Base-by-base conservation (phyloP, 148 eudicot species). In the Simmondsia chinensis region DNA sequence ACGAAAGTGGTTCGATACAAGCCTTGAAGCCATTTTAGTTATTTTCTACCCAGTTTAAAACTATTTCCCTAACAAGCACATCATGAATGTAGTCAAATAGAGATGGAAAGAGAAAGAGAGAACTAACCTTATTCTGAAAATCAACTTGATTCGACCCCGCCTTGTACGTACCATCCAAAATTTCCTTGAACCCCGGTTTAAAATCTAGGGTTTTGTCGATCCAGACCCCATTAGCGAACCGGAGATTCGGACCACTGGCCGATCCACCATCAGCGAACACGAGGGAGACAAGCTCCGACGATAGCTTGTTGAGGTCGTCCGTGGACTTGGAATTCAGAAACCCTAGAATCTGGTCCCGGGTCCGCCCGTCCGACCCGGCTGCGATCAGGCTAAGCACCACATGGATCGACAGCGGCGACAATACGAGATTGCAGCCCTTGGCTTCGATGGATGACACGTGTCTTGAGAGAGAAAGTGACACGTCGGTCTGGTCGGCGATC, bases 391-490 rank as follows among this genome's bases (percentile, higher is more conserved):
- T 45, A 10, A 79, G 46, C 0, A 65, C 63, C 1, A 72, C 65
- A 30, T 71, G 68, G 50, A 71, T 44, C 13, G 75, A 75, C 2
- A 68, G 65, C 0, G 81, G 86, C 7, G 78, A 74, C 68, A 75
- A 75, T 2, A 75, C 73, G 21, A 57, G n/a, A 61, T 79, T 79
- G 20, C 54, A 19, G 40, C 56, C 50, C 20, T 56, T 54, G 20
- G 42, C 48, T 3, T 45, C 16, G 4, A 18, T 32, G 1, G 12
- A n/a, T 13, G 50, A 29, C 5, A 62, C 41, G 6, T 54, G 55
- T 32, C 41, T 50, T 2, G 73, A 49, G 14, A 75, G 46, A 11
- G 37, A 15, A n/a, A 68, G 14, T 0, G 82, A 68, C 11, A 62
- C 58, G 52, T 57, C 59, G 5, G 70, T 79, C 47, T 79, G 75